Evolutionary conservation across 2,329 filamentous ascomycete species (phyloP).

Genomic region (Basipetospora chlamydospora): DNA sequence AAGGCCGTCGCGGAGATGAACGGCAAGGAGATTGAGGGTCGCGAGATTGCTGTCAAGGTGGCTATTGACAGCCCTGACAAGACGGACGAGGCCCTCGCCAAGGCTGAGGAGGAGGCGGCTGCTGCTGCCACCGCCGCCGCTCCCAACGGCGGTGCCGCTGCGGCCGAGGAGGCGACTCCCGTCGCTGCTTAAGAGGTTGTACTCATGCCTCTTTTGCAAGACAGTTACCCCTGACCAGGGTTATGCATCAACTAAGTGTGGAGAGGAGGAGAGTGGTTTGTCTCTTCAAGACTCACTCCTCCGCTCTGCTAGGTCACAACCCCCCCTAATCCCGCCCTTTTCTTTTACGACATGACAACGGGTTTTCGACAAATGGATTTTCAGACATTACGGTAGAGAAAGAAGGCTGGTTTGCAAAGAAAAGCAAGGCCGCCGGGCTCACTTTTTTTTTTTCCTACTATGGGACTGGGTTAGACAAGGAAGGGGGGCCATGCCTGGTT

Average conservation of each 20-base stretch:
- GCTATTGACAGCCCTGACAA: conserved; percentile 99
- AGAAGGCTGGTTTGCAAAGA: no score
- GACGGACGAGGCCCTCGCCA: conserved; percentile 52
- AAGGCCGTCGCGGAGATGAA: conserved; percentile 98
- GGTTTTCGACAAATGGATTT: conserved; percentile 1
- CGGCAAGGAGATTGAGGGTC: conserved; percentile 96
- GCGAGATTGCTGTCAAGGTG: conserved; percentile 99
- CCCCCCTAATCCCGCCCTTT: not conserved
- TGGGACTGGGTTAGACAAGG: conserved; percentile 5
- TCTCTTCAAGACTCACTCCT: no score
- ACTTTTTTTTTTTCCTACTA: no score
- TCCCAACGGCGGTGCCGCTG: conserved; percentile 14
- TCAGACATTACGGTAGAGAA: conserved; percentile 1
- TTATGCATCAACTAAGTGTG: no score
- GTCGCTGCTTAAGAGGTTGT: conserved; percentile 7
- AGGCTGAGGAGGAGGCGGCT: conserved; percentile 17
- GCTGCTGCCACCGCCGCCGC: conserved; percentile 26
- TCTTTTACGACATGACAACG: conserved; percentile 4
- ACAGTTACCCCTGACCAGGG: no score
- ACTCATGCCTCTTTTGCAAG: no score
- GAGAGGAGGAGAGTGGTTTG: no score
- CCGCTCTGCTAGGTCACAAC: not conserved
- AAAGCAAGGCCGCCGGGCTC: no score
- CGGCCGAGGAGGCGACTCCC: conserved; percentile 15
- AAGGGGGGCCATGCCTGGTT: no score